These are phyloP conservation scores for Apiotrichum gamsii DNA, from an alignment of 1,284 basidiomycete genomes.

Conservation along the genomic window DNA sequence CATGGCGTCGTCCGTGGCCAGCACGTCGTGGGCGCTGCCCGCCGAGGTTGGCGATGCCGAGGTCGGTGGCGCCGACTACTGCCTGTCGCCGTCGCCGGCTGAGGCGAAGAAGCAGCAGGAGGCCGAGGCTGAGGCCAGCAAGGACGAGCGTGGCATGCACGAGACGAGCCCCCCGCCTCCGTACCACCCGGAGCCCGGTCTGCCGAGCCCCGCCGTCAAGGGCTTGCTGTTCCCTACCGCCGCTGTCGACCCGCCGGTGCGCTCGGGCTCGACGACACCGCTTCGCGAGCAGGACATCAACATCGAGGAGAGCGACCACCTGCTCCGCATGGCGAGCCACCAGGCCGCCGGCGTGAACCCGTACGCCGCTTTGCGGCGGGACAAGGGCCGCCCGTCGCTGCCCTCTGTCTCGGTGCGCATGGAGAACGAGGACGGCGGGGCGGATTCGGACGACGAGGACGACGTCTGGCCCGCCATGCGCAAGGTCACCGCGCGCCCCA, in stretches of 20 bases:
- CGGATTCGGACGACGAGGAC: not conserved
- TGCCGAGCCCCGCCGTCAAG: not conserved
- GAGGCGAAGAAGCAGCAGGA: not conserved
- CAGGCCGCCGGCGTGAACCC: slow-evolving; percentile 13
- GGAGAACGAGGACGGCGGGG: not conserved
- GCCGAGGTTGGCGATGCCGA: too few relatives aligned
- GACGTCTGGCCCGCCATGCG: slow-evolving; percentile 11
- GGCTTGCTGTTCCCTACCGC: slow-evolving; percentile 6
- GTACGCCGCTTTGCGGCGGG: slow-evolving; percentile 23
- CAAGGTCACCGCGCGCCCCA: slow-evolving; percentile 12
- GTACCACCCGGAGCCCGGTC: not conserved
- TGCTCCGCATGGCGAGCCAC: slow-evolving; percentile 20
- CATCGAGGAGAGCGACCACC: slow-evolving; percentile 3
- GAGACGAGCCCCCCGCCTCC: slow-evolving; percentile 7
- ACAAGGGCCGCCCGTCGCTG: not conserved
- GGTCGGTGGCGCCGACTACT: too few relatives aligned
- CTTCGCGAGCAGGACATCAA: slow-evolving; percentile 7
- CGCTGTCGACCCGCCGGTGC: not conserved
- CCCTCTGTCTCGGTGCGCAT: not conserved
- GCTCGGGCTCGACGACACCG: slow-evolving; percentile 1
- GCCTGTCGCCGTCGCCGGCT: not conserved
- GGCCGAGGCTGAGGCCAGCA: not conserved
- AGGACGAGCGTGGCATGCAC: not conserved
- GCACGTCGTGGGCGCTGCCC: not conserved
- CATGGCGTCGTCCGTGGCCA: not conserved